Evolutionary conservation across 257 asterid genomes (phyloP).

Genomic region (Orobanche coerulescens): DNA sequence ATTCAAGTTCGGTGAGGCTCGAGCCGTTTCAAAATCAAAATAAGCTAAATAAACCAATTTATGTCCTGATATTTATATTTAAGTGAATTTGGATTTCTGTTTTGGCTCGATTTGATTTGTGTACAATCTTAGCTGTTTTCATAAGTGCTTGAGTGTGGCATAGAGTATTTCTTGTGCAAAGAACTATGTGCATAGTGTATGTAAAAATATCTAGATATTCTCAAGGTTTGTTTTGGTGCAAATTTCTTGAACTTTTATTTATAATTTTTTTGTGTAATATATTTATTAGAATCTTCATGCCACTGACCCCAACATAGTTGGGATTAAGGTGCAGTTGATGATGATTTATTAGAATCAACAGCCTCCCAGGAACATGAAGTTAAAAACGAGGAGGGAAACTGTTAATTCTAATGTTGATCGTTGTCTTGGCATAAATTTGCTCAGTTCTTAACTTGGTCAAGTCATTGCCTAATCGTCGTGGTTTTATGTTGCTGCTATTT

Average conservation of each 20-base stretch:
- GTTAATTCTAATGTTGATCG: no score
- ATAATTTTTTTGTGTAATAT: no score
- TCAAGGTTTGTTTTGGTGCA: not conserved
- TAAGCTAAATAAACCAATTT: not conserved
- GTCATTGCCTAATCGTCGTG: no score
- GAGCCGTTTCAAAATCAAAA: not conserved
- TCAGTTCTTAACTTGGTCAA: not conserved
- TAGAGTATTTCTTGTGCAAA: not conserved
- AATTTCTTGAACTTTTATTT: not conserved
- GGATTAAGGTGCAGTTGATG: no score
- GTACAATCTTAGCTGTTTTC: not conserved
- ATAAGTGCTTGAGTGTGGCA: not conserved
- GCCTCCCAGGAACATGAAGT: no score
- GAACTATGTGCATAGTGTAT: slow-evolving; percentile 1
- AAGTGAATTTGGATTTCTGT: not conserved
- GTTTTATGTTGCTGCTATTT: not conserved
- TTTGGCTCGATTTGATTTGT: not conserved
- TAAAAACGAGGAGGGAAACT: no score
- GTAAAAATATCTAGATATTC: not conserved
- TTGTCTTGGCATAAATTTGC: not conserved
- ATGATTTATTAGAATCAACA: no score
- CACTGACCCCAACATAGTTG: no score
- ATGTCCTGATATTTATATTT: not conserved
- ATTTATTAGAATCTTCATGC: no score
- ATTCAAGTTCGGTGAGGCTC: not conserved